A percentile compares a stretch with the other conserved stretches of the same genome.
Evolutionary conservation across 306 rosid genomes (phyloP).

Genomic region (Quercus agrifolia): DNA sequence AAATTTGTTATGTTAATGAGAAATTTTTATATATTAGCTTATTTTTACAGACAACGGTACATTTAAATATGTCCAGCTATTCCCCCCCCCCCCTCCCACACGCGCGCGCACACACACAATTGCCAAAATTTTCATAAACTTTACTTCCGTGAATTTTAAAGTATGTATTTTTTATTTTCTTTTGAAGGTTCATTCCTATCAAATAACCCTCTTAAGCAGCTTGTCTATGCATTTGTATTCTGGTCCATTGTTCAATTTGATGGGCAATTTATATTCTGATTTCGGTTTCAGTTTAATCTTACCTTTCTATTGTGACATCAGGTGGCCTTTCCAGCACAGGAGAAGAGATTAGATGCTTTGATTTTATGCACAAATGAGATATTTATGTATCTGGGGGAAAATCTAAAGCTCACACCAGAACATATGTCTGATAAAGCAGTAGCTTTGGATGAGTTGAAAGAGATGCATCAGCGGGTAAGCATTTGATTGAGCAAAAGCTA

Average conservation of each 20-base stretch:
- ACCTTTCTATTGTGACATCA: slow-evolving; percentile 27
- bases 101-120: too few species aligned
- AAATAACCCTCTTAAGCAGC: background rate
- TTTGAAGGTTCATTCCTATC: background rate
- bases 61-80: background rate
- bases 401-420: slow-evolving; percentile 79
- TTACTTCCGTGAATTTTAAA: background rate
- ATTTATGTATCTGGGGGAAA: slow-evolving; percentile 79
- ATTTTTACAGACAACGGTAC: background rate
- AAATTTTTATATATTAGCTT: background rate
- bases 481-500: background rate
- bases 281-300: slow-evolving; percentile 14
- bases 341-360: slow-evolving; percentile 88
- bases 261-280: slow-evolving; percentile 12
- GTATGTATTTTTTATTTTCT: background rate
- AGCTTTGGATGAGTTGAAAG: slow-evolving; percentile 84
- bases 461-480: slow-evolving; percentile 87
- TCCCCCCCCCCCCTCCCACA: too few species aligned
- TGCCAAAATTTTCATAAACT: background rate
- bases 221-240: background rate
- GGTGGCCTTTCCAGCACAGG: slow-evolving; percentile 93
- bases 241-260: background rate
- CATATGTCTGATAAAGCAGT: slow-evolving; percentile 75
- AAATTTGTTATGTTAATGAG: background rate
- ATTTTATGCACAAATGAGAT: slow-evolving; percentile 71